Base-by-base conservation (phyloP, 1,284 basidiomycete genomes). In the Apiotrichum mycotoxinovorans region DNA sequence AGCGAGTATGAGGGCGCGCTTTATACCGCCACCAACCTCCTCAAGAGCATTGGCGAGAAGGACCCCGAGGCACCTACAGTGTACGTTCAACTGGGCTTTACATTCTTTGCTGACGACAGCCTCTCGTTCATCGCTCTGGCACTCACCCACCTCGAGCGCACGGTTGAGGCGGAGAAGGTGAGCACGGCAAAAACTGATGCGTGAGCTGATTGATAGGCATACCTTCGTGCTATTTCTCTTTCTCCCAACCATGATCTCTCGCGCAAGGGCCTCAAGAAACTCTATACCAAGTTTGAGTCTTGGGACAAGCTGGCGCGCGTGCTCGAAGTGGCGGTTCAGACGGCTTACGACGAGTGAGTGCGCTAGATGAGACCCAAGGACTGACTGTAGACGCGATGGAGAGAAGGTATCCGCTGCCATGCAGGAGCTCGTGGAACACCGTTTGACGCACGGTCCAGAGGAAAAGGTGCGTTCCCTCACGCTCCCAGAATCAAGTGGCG, bases 121-220 rank as follows among this genome's bases (percentile, higher is more conserved):
- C 83, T 88, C 68, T 86, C 93, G 9, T 94, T 91, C 70, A 81
- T 91, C 23, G 92, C 86, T 2, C 75, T 93, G 15, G 84, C 92
- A 0, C 79, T 83, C 17, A 79, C 88, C 9, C 89, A 93, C 69
- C 78, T 92, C 3, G 83, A 84, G 26, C 82, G 88, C 52, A 72
- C 79, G 26, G 83, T 86, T 33, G 80, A 86, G 70, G 88, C 91
- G 77, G 91, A 94, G 80, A 84, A 88, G 83, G 89, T 92, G 81
- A 49, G 85, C 46, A 18, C n/a, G 9, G 35, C n/a, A 26, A n/a
- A n/a, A n/a, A 7, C 63, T 49, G 20, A 18, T 7, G 18, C 9
- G 7, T 30, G 4, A 17, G 17, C 54, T 50, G 26, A 38, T 26
- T n/a, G 48, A 8, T 62, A 93, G 91, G 82, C 83, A 27, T 94